A percentile compares a stretch with the other conserved stretches of the same genome.
phyloP scores from a whole-genome alignment of 1,139 yeast genomes.

The Waltiozyma solani region DNA sequence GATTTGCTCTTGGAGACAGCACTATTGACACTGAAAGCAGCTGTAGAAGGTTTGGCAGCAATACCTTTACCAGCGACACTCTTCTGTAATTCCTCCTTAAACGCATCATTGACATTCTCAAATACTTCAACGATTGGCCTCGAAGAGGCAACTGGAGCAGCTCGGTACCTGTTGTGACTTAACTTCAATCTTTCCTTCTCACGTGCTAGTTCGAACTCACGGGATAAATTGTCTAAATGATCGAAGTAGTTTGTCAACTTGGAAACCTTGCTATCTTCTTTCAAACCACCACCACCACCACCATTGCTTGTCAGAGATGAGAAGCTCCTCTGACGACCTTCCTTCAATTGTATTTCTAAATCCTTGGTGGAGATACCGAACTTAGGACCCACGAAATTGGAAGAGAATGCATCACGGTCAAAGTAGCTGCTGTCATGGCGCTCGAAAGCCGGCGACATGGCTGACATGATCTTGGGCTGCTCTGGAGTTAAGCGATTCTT shows the following conservation, averaged over 20 bases:
- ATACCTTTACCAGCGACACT: background rate
- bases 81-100: constrained; percentile 29
- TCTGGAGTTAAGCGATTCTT: constrained; percentile 3
- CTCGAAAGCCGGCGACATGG: background rate
- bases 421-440: background rate
- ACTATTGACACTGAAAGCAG: background rate
- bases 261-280: constrained; percentile 37
- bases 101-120: constrained; percentile 85
- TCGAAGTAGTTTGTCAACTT: constrained; percentile 63
- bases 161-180: constrained; percentile 53
- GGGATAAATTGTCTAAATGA: constrained; percentile 73
- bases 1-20: background rate
- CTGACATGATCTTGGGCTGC: constrained; percentile 1
- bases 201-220: constrained; percentile 82
- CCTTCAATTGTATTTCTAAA: constrained; percentile 20
- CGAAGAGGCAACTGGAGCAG: constrained; percentile 66
- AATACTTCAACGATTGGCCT: constrained; percentile 89
- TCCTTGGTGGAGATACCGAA: constrained; percentile 19
- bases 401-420: background rate
- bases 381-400: constrained; percentile 6
- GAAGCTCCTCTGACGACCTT: constrained; percentile 18
- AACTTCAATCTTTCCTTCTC: constrained; percentile 65
- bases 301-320: constrained; percentile 6
- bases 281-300: constrained; percentile 10
- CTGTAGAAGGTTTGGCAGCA: background rate